Evolutionary conservation across 225 moss, liverwort and hornwort species (phyloP).

Genomic region (Physcomitrium patens): DNA sequence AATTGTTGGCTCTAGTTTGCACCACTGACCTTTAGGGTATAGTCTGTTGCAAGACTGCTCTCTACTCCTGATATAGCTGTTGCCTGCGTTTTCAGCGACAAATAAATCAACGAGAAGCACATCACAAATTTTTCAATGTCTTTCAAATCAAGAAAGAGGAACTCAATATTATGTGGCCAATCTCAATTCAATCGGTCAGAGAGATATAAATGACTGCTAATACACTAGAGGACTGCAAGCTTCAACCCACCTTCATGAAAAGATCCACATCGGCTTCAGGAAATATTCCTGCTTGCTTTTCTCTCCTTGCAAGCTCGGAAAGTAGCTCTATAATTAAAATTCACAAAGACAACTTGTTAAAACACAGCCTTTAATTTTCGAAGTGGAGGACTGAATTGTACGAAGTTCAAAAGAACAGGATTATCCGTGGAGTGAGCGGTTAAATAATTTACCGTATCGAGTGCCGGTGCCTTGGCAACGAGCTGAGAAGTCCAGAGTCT

Average conservation of each 20-base stretch:
- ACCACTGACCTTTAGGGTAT: slow-evolving; percentile 54
- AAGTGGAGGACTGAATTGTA: neutral
- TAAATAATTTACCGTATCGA: slow-evolving; percentile 47
- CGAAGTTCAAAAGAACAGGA: neutral
- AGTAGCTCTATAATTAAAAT: slow-evolving; percentile 47
- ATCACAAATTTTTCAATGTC: neutral
- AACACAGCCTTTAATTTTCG: neutral
- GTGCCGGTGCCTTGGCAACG: slow-evolving; percentile 81
- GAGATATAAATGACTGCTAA: neutral
- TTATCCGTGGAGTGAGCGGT: neutral
- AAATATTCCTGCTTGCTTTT: slow-evolving; percentile 61
- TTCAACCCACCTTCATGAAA: slow-evolving; percentile 55
- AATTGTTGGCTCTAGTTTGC: too few relatives aligned
- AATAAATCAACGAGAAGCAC: slow-evolving; percentile 2
- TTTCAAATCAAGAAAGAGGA: neutral
- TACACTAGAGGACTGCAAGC: neutral
- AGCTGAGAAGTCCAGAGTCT: slow-evolving; percentile 77
- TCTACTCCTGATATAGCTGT: slow-evolving; percentile 58
- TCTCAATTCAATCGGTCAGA: neutral
- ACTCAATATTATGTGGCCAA: neutral
- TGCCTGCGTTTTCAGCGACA: slow-evolving; percentile 40
- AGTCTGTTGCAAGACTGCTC: slow-evolving; percentile 65
- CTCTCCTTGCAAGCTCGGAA: slow-evolving; percentile 63
- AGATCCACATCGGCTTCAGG: slow-evolving; percentile 70
- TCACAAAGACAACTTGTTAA: neutral